Base-by-base conservation (phyloP, 345 rosid genomes). In the Aegle marmelos region DNA sequence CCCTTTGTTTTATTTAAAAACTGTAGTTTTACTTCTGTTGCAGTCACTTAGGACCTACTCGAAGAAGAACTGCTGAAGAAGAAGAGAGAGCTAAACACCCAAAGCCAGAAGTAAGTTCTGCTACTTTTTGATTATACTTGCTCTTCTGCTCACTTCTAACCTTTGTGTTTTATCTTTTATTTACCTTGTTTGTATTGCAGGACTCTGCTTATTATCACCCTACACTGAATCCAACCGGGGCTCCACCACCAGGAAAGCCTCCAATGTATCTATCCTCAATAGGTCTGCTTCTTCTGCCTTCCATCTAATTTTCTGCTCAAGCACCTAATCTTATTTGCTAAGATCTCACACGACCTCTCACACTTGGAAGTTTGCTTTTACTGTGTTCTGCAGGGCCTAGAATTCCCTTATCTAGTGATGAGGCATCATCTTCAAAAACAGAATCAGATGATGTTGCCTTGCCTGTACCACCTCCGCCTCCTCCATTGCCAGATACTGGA, bases 201-300 rank as follows among this genome's bases (percentile, higher is more conserved):
- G 99, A 94, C 87, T 96, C 99, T 80, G 98, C 93, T 72, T 96
- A 96, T 75, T 96, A 90, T 85, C 99, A 94, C 74, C 97, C 99
- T 70, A 91, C 98, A 4, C 84, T 96, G 82, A 96, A 96, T 87
- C 99, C 99, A 2, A 91, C 97, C 19, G 99, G 99, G 27, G 98
- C 98, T 54, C 98, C 99, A 56, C 99, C 98, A 45, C 99, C 99
- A 53, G 99, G 99, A 83, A 96, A 96, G 82, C 98, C 97, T 72
- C 99, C 97, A 6, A 91, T 92, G 98, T 96, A 92, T 77, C 87
- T 91, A 73, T 92, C 99, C 68, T 90, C 97, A 7, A 91, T 95
- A 86, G 99, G 96, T 90, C 63, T 79, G 73, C 80, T 82, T 81
- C 30, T 56, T 79, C 60, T 16, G 22, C 25, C 17, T 74, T 19